phyloP scores from a whole-genome alignment of 257 asterid genomes.

The Solanum chmielewskii region DNA sequence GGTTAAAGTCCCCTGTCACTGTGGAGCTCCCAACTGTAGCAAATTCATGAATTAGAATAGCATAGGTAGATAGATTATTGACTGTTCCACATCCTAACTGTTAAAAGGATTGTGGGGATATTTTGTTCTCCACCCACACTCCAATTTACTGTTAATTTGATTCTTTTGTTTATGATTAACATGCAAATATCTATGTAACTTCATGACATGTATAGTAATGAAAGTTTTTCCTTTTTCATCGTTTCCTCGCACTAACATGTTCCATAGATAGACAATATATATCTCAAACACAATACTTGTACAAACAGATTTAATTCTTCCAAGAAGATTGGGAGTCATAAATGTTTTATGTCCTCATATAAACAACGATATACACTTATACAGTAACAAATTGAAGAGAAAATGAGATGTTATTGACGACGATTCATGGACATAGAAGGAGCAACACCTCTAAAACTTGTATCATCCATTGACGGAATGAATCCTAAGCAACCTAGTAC shows the following conservation, averaged over 20 bases:
- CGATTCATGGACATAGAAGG: constrained; percentile 9
- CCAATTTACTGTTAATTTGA: background rate
- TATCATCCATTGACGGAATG: constrained; percentile 25
- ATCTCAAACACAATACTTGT: background rate
- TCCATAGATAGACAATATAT: background rate
- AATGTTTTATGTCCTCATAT: background rate
- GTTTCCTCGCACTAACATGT: background rate
- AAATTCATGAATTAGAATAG: background rate
- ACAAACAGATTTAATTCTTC: background rate
- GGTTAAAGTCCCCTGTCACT: background rate
- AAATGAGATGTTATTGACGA: background rate
- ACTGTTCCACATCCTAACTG: background rate
- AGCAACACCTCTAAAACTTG: constrained; percentile 23
- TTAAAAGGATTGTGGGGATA: background rate
- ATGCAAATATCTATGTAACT: background rate
- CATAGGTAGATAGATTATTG: background rate
- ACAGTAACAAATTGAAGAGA: background rate
- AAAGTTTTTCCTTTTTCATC: background rate
- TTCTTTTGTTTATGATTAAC: background rate
- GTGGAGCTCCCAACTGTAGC: constrained; percentile 4
- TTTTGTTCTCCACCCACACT: background rate
- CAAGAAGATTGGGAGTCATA: background rate
- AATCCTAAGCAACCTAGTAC: constrained; percentile 77
- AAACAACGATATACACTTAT: background rate
- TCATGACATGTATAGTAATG: background rate